Evolutionary conservation across 1,284 basidiomycete genomes (phyloP).

Genomic region (Cryptococcus sp.): DNA sequence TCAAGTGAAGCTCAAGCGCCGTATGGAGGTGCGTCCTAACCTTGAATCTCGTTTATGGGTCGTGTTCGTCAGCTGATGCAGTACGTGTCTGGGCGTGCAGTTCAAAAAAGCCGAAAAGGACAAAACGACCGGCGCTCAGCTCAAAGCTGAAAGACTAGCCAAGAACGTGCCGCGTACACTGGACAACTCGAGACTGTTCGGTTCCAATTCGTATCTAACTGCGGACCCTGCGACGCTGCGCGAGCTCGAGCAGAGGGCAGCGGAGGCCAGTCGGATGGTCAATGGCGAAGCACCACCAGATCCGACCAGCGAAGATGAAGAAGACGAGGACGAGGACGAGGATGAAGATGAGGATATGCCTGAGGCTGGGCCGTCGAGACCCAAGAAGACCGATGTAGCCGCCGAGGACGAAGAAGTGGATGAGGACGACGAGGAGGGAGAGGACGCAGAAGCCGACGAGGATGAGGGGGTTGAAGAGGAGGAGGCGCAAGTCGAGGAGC

Average conservation of each 20-base stretch:
- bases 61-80: background rate
- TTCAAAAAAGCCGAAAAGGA: conserved; percentile 47
- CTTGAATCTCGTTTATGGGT: background rate
- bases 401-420: conserved; percentile 49
- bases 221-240: conserved; percentile 61
- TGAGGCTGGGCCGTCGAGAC: conserved; percentile 23
- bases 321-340: conserved; percentile 58
- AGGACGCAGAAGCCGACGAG: conserved; percentile 16
- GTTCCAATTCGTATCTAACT: conserved; percentile 74
- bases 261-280: conserved; percentile 36
- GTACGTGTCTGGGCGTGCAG: conserved; percentile 17
- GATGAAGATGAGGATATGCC: conserved; percentile 44
- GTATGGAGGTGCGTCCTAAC: conserved; percentile 66
- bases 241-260: conserved; percentile 42
- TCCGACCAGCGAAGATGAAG: conserved; percentile 32
- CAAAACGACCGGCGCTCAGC: conserved; percentile 39
- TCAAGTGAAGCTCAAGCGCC: conserved; percentile 76
- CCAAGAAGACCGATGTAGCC: conserved; percentile 12
- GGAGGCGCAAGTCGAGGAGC: conserved; percentile 53
- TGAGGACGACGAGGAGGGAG: conserved; percentile 45
- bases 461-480: conserved; percentile 60
- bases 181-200: conserved; percentile 89
- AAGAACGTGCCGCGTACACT: conserved; percentile 88
- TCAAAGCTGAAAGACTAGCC: conserved; percentile 70
- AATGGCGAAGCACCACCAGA: conserved; percentile 32